Base-by-base conservation (phyloP, 108 stramenopile genomes). In the Pseudonitzschia multiseries region DNA sequence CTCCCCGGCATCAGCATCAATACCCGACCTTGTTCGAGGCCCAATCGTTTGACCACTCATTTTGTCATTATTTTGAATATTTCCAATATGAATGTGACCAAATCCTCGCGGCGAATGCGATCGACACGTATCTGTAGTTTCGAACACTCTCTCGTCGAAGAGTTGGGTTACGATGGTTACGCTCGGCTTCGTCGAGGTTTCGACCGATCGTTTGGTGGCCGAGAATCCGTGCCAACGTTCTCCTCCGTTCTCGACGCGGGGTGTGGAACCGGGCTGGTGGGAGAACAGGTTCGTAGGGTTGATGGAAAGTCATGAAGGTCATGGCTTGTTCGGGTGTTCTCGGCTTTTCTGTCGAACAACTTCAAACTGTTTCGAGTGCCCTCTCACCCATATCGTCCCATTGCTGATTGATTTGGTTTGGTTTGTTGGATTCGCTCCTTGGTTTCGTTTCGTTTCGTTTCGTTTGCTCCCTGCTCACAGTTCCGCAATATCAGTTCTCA, bases 261-360 rank as follows among this genome's bases (percentile, higher is more conserved):
- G 43, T 88, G 90, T 72, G 90, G 90, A 27, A 91, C 90, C 4
- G 90, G 90, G 0, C 61, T 91, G 22, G 87, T 85, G 13, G 90
- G 90, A 69, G 90, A 86, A 50, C 87, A 81, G 71, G 78, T 79
- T 32, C 70, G 84, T 59, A 53, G 13, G 33, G n/a, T n/a, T n/a
- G n/a, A n/a, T n/a, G n/a, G n/a, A n/a, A n/a, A n/a, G n/a, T n/a
- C n/a, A n/a, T n/a, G n/a, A n/a, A n/a, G n/a, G n/a, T n/a, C n/a
- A n/a, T n/a, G n/a, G n/a, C n/a, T n/a, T n/a, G n/a, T n/a, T n/a
- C n/a, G n/a, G n/a, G n/a, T n/a, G n/a, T n/a, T n/a, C n/a, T n/a
- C n/a, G n/a, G n/a, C n/a, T n/a, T n/a, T n/a, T n/a, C n/a, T n/a
- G n/a, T n/a, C n/a, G n/a, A n/a, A n/a, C n/a, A n/a, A n/a, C n/a